Evolutionary conservation across 106 monocot species (phyloP).

Genomic region (Xerophyta viscosa): DNA sequence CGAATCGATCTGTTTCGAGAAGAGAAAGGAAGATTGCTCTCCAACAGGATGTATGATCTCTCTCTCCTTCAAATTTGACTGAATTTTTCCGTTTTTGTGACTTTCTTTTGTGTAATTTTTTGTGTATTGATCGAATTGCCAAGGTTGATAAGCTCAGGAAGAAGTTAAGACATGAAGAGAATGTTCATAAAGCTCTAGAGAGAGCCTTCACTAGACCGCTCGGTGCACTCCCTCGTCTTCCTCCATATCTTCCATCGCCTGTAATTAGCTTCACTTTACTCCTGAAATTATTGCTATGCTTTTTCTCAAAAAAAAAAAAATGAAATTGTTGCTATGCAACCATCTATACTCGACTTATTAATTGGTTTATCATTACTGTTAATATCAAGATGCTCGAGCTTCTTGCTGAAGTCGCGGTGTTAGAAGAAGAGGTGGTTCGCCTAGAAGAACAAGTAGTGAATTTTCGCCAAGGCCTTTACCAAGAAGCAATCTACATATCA

Average conservation of each 20-base stretch:
- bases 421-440: slow-evolving; percentile 89
- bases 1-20: slow-evolving; percentile 26
- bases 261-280: slow-evolving; percentile 16
- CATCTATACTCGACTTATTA: no score
- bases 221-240: slow-evolving; percentile 86
- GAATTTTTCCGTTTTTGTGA: no score
- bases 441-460: slow-evolving; percentile 95
- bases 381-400: slow-evolving; percentile 70
- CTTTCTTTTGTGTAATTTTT: no score
- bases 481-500: slow-evolving; percentile 67
- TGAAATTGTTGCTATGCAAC: no score
- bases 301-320: no score
- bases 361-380: not conserved
- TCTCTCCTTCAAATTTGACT: not conserved
- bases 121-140: not conserved
- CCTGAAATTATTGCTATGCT: not conserved
- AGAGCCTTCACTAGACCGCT: slow-evolving; percentile 80
- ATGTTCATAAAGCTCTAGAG: slow-evolving; percentile 79
- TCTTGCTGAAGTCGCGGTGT: slow-evolving; percentile 85
- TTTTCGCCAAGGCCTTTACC: slow-evolving; percentile 73
- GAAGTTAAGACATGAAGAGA: slow-evolving; percentile 84
- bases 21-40: slow-evolving; percentile 79
- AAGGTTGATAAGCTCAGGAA: slow-evolving; percentile 88
- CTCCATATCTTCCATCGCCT: slow-evolving; percentile 73
- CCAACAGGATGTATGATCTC: slow-evolving; percentile 63